Conservation (phyloP, 495 filamentous ascomycete genomes). For the Penicillium goetzii region DNA sequence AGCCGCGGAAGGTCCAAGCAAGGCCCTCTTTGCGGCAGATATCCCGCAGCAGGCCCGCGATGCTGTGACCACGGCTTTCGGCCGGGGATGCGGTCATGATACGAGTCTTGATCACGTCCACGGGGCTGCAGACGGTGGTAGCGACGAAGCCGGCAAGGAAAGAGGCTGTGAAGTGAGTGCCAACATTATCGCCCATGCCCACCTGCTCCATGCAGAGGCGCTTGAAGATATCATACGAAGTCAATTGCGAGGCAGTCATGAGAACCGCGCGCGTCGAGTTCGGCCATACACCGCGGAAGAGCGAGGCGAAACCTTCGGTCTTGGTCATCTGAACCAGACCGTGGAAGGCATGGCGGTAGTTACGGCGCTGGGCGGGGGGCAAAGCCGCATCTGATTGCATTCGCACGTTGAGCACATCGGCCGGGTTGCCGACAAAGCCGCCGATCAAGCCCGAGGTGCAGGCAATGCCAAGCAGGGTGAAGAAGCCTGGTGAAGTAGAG, state of each 20-base stretch:
- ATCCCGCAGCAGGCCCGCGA: constrained; percentile 63
- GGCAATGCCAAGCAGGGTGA: constrained; percentile 77
- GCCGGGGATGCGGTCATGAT: constrained; percentile 76
- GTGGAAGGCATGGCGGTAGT: constrained; percentile 88
- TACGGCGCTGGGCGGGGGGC: constrained; percentile 70
- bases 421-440: constrained; percentile 88
- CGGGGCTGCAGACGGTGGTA: constrained; percentile 91
- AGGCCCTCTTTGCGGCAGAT: constrained; percentile 79
- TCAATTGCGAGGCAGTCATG: constrained; percentile 91
- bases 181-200: constrained; percentile 73
- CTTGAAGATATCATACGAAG: constrained; percentile 93
- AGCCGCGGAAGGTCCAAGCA: constrained; percentile 94
- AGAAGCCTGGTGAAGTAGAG: constrained; percentile 58
- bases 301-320: constrained; percentile 69
- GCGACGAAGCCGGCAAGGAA: constrained; percentile 91
- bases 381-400: constrained; percentile 96
- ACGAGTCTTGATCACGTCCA: constrained; percentile 96
- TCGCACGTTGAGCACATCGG: constrained; percentile 95
- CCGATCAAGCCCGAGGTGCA: constrained; percentile 84
- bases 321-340: constrained; percentile 82
- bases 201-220: constrained; percentile 66
- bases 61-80: constrained; percentile 57
- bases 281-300: constrained; percentile 90
- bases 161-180: constrained; percentile 84
- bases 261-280: constrained; percentile 87